A percentile compares a stretch with the other conserved stretches of the same genome.
Evolutionary conservation across 1,139 yeast genomes (phyloP).

Genomic region (Taphrina flavorubra): DNA sequence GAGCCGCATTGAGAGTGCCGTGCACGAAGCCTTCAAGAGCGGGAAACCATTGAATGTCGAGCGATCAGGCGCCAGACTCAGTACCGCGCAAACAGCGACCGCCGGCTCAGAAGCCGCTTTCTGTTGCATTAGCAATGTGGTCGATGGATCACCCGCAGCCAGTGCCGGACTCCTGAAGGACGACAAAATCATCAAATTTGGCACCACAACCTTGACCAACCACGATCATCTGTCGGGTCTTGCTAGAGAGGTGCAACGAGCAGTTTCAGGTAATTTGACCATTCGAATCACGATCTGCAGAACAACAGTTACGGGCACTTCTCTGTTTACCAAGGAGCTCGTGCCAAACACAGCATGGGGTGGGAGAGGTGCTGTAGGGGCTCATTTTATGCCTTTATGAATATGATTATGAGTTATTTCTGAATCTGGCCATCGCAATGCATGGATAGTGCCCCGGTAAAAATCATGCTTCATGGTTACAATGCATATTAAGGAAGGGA

Average conservation of each 20-base stretch:
- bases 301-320: constrained; percentile 39
- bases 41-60: constrained; percentile 57
- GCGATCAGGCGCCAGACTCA: constrained; percentile 57
- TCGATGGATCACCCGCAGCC: constrained; percentile 59
- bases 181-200: constrained; percentile 63
- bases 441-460: no score
- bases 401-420: neutral
- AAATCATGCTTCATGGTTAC: neutral
- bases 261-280: constrained; percentile 1
- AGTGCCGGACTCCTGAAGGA: constrained; percentile 53
- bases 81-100: constrained; percentile 23
- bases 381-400: constrained; percentile 62
- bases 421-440: no score
- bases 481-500: constrained; percentile 31
- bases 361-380: constrained; percentile 77
- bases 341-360: constrained; percentile 67
- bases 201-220: constrained; percentile 61
- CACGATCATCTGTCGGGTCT: constrained; percentile 58
- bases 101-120: constrained; percentile 48
- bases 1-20: constrained; percentile 18
- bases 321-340: constrained; percentile 49
- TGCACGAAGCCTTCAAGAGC: constrained; percentile 29
- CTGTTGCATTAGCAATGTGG: constrained; percentile 51
- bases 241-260: constrained; percentile 50
- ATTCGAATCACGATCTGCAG: constrained; percentile 38